Base-by-base conservation (phyloP, 2,329 filamentous ascomycete species). In the Aureobasidium sp. region DNA sequence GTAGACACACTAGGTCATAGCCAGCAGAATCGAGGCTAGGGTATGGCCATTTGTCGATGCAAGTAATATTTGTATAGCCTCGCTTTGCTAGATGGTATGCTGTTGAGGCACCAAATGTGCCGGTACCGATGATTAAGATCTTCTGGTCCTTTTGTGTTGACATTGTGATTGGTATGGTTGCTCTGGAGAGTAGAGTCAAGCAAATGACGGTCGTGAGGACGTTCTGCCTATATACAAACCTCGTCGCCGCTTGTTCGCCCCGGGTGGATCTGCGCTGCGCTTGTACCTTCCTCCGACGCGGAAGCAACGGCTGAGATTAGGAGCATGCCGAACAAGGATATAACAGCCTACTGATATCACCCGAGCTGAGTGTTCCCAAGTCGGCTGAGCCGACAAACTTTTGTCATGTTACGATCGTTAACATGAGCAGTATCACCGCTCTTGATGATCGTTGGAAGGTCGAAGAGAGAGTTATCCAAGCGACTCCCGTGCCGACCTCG, bases 111-210 rank as follows among this genome's bases (percentile, higher is more conserved):
- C 62, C 62, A 9, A 60, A 63, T 20, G 57, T 63, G 43, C 62
- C 62, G 8, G 82, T 83, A 37, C 86, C 86, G 47, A 88, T 74
- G 62, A 88, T 86, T 63, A 88, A 73, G 67, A 76, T 67, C 7
- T 70, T 55, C 24, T 48, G 50, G n/a, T 62, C 44, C 43, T 55
- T 60, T 17, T 32, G 47, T 32, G 17, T 17, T 20, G 46, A 32
- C 57, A 51, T 60, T 13, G 8, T 43, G 26, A 24, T 10, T 17
- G 6, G 6, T 13, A 7, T 3, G 3, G 3, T 12, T 43, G 2
- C 7, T 43, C 20, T 2, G 20, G 24, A 9, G 12, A 24, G 2
- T 53, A 12, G 9, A 32, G 9, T 13, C 3, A 32, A 17, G 17
- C 36, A 8, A 6, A 24, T 4, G 20, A 24, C 32, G 12, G 12